These are phyloP conservation scores for Epichloe festucae DNA, from an alignment of 2,329 filamentous ascomycete species.

Conservation along the genomic window DNA sequence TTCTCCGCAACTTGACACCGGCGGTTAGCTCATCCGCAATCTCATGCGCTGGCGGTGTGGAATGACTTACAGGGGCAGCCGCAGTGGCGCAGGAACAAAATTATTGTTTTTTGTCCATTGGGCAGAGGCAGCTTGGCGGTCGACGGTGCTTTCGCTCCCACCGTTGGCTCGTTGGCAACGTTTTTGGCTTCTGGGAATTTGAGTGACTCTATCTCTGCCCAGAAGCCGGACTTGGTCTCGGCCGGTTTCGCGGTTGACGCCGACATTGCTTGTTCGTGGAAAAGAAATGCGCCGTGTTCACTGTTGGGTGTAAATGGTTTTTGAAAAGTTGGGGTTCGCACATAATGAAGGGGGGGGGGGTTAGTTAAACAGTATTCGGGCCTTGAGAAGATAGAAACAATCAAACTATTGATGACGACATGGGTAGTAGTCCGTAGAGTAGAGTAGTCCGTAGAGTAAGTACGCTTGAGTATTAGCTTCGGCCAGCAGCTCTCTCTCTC, in stretches of 20 bases:
- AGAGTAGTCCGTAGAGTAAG: no score
- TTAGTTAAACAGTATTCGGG: no score
- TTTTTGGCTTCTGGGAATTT: conserved; percentile 28
- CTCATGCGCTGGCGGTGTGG: background rate
- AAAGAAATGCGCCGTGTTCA: background rate
- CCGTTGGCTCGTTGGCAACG: conserved; percentile 32
- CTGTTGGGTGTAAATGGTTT: background rate
- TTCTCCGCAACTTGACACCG: conserved; percentile 49
- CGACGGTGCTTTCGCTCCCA: conserved; percentile 43
- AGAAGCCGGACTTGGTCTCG: conserved; percentile 13
- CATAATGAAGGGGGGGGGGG: no score
- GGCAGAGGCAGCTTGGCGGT: conserved; percentile 39
- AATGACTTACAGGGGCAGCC: conserved; percentile 54
- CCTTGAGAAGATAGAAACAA: no score
- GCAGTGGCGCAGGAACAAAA: conserved; percentile 60
- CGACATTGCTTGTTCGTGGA: background rate
- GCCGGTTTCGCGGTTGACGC: background rate
- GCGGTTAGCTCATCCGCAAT: background rate
- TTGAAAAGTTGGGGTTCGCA: background rate
- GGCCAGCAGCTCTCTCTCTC: no score
- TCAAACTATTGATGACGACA: background rate
- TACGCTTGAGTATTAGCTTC: no score
- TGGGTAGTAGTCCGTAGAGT: background rate
- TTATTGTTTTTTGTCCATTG: conserved; percentile 40
- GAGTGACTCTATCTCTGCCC: conserved; percentile 27